Base-by-base conservation (phyloP, 768 basidiomycete species). In the Epithele typhae region DNA sequence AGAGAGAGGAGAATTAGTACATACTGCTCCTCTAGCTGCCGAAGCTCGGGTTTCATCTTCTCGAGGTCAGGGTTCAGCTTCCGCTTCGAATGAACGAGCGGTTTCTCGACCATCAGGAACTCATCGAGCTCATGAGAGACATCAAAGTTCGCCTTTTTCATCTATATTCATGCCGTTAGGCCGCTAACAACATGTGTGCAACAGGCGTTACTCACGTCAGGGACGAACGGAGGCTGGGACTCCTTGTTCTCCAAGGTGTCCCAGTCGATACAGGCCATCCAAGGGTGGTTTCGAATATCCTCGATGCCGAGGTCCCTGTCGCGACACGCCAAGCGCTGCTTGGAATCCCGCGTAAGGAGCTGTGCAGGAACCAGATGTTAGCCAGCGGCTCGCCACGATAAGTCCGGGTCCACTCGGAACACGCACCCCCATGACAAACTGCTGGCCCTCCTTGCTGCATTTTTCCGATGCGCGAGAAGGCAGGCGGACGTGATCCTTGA, bases 81-180 rank as follows among this genome's bases (percentile, higher is more conserved):
- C 27, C 96, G 84, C 66, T 92, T 96, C 37, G 87, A 75, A 52
- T 94, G 92, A 46, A 92, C 96, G 45, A 98, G 70, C n/a, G 95
- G 95, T 64, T 97, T 97, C 69, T 98, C 95, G 43, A 94, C 94
- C 77, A 98, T 81, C 60, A 99, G 67, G 59, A 98, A 87, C 64
- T 99, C 96, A 63, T 99, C 94, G 9, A 99, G 78, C 70, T 98
- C 96, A 60, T 98, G 93, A 27, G 92, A 83, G 30, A 96, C 86
- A 62, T 99, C 95, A 65, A 98, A 99, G 65, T 99, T 98, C n/a
- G 93, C 90, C 67, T 86, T 86, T 64, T 94, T 93, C 66, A 87
- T 82, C 94, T 99, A 60, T 22, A 49, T 34, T 35, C 24, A 45
- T n/a, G 18, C 18, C 19, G 25, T 17, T 10, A 11, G 23, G 21